Evolutionary conservation across 192 early-diverging fungal species (phyloP), one percentile per base, ranked within the genome.

Genomic region (Backusella sp.): DNA sequence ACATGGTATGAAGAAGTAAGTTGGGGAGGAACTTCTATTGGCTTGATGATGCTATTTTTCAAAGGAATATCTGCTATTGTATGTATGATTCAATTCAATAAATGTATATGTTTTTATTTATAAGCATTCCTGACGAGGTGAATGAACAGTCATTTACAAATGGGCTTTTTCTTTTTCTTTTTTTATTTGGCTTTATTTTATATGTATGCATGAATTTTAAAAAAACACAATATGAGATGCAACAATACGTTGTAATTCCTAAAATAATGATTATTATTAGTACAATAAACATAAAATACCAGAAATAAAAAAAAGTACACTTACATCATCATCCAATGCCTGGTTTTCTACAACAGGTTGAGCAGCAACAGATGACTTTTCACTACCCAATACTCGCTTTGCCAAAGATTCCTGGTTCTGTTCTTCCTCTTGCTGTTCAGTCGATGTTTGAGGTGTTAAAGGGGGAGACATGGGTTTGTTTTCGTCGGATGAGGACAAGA

Each of bases 191-290:
- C 30, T 62, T 23, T n/a, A 62, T 23, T 56, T 21, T 56, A 59
- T 21, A 26, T 62, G 9, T 26, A 59, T 44, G 42, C 15, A 65
- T 66, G 26, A 4, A 66, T 23, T 17, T 59, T 53, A 56, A 70
- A 53, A 76, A 76, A 76, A 76, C 19, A 76, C 32, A 70, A 76
- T 76, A 69, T 76, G 75, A 56, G 67, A 39, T 6, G 75, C 75
- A 21, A 76, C 75, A 39, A 76, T 76, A 26, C 75, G 66, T 70
- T 76, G 75, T 28, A 76, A 66, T 69, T 76, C 75, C 75, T 76
- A 56, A 26, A 68, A 53, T 56, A 73, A 35, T 36, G 21, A 32
- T n/a, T 23, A 11, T 44, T 26, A 68, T 32, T 32, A 34, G 56
- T 6, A 6, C 52, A 71, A 26, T 6, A 9, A 66, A 12, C 34